Conservation (phyloP, 306 rosid genomes). For the Pueraria montana region DNA sequence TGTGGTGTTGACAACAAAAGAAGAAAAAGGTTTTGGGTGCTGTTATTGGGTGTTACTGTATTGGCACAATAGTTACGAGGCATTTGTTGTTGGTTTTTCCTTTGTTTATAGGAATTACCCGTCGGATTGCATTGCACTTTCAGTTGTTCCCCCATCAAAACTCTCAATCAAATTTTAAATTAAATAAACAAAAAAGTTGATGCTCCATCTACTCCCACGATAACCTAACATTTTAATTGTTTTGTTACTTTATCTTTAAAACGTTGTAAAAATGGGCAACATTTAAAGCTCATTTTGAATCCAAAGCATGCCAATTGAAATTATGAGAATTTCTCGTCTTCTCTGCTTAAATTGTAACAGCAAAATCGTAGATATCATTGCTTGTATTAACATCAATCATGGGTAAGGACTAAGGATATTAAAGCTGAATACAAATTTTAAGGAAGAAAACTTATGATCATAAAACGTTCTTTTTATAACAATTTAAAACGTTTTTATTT, state of each 20-base stretch:
- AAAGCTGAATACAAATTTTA: background rate
- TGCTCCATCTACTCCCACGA: slow-evolving; percentile 34
- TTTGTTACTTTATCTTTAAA: background rate
- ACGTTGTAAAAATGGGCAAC: background rate
- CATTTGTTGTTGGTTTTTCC: background rate
- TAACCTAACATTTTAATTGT: slow-evolving; percentile 7
- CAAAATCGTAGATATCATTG: background rate
- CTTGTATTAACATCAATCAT: background rate
- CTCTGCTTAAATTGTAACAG: background rate
- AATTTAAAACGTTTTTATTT: no score
- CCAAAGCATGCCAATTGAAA: background rate
- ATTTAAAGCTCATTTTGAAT: background rate
- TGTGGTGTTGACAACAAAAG: background rate
- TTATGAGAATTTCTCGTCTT: background rate
- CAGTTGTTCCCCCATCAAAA: slow-evolving; percentile 38
- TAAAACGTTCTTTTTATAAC: no score
- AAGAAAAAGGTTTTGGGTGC: background rate
- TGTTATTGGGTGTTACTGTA: slow-evolving; percentile 1
- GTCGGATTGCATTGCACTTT: slow-evolving; percentile 33
- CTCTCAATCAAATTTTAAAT: background rate
- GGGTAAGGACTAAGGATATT: background rate
- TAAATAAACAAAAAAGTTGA: slow-evolving; percentile 1
- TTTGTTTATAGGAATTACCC: slow-evolving; percentile 24
- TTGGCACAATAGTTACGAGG: background rate
- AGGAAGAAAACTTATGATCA: background rate